Evolutionary conservation across 495 filamentous ascomycete species (phyloP).

Genomic region (Clohesyomyces aquaticus): DNA sequence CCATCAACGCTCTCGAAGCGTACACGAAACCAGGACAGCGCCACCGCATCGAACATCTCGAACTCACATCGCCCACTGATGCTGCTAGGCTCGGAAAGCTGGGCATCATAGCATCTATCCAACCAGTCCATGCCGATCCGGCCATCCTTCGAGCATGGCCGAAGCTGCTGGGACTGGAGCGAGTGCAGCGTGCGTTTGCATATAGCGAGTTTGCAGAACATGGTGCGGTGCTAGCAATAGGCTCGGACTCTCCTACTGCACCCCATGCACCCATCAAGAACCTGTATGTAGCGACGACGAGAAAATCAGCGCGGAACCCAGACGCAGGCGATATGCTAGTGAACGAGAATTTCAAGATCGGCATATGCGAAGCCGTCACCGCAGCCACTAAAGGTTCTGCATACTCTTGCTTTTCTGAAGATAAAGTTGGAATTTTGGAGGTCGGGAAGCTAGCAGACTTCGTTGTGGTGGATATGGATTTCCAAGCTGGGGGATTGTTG

Average conservation of each 20-base stretch:
- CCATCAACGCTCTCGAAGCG: constrained; percentile 58
- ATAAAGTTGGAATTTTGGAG: constrained; percentile 54
- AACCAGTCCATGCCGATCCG: constrained; percentile 67
- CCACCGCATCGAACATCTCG: constrained; percentile 66
- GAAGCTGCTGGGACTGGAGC: constrained; percentile 55
- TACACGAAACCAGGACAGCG: constrained; percentile 52
- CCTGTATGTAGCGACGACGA: constrained; percentile 63
- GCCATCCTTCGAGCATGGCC: constrained; percentile 65
- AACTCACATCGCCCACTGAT: constrained; percentile 59
- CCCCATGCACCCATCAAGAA: constrained; percentile 60
- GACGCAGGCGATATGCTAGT: constrained; percentile 50
- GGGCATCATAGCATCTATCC: constrained; percentile 66
- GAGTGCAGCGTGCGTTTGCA: constrained; percentile 61
- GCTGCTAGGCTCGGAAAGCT: constrained; percentile 56
- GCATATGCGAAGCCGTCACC: constrained; percentile 55
- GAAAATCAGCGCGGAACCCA: constrained; percentile 58
- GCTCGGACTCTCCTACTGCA: constrained; percentile 65
- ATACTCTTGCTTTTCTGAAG: constrained; percentile 62
- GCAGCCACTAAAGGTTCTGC: constrained; percentile 63
- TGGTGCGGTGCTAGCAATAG: constrained; percentile 59
- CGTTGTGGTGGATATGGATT: constrained; percentile 62
- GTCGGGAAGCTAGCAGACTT: constrained; percentile 61
- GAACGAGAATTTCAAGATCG: constrained; percentile 59
- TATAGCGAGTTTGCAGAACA: constrained; percentile 62
- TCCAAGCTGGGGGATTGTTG: constrained; percentile 56